phyloP scores from a whole-genome alignment of 495 filamentous ascomycete species.

The Penicillium parvum region DNA sequence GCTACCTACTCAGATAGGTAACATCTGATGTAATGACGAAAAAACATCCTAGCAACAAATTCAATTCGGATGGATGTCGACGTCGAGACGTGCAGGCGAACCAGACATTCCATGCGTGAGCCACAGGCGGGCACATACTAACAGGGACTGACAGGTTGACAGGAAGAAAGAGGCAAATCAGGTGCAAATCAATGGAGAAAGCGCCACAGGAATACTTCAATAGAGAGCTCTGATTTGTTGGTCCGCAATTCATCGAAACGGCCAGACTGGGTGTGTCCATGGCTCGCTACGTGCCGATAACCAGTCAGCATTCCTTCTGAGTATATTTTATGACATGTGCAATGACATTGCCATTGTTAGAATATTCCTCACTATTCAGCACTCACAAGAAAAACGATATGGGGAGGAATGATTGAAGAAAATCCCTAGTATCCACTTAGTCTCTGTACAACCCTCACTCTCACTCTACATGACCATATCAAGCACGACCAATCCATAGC shows the following conservation, averaged over 20 bases:
- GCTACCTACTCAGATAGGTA: background rate
- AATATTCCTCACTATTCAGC: no score
- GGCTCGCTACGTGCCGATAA: conserved; percentile 12
- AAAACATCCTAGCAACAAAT: background rate
- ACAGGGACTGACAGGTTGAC: conserved; percentile 11
- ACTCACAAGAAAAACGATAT: no score
- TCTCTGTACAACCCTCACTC: no score
- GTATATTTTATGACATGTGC: background rate
- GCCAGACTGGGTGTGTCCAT: conserved; percentile 17
- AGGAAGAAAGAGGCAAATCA: conserved; percentile 16
- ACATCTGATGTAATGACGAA: conserved; percentile 28
- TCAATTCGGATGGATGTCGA: conserved; percentile 3
- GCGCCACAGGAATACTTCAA: background rate
- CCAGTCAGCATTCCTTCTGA: no score
- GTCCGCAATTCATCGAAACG: conserved; percentile 8
- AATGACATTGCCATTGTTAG: conserved; percentile 1
- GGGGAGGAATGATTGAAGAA: no score
- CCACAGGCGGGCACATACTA: conserved; percentile 4
- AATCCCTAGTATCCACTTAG: no score
- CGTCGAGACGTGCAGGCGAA: conserved; percentile 8
- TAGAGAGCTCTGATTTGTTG: conserved; percentile 10
- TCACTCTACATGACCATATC: no score
- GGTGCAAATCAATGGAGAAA: background rate
- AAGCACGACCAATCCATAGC: no score
- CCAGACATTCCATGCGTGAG: conserved; percentile 1